A percentile compares a stretch with the other conserved stretches of the same genome.
These are phyloP conservation scores for Poterioochromonas sp. DNA, from an alignment of 352 stramenopile genomes.

Conservation along the genomic window DNA sequence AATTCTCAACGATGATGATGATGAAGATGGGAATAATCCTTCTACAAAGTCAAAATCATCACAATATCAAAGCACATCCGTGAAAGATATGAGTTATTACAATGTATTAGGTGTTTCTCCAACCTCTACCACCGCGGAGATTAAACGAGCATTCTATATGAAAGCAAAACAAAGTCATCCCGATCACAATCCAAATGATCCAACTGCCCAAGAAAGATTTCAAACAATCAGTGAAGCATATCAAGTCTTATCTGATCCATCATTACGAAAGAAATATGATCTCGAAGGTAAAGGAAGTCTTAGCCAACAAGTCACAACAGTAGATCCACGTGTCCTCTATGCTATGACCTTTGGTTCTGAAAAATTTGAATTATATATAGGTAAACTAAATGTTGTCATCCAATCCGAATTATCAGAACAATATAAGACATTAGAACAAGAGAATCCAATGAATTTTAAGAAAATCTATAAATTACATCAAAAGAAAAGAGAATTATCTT, in stretches of 20 bases:
- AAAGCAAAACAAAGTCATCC: constrained; percentile 37
- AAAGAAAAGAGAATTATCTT: constrained; percentile 41
- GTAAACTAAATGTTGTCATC: constrained; percentile 50
- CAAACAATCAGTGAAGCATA: constrained; percentile 28
- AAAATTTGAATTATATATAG: constrained; percentile 60
- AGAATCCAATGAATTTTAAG: too few relatives aligned
- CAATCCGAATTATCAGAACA: neutral
- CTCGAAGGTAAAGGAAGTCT: constrained; percentile 38
- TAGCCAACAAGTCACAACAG: constrained; percentile 4
- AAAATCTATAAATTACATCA: constrained; percentile 44
- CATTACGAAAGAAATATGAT: constrained; percentile 27
- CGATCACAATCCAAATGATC: constrained; percentile 37
- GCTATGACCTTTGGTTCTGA: constrained; percentile 67
- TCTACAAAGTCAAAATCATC: too few relatives aligned
- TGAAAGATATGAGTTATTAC: constrained; percentile 55
- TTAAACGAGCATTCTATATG: constrained; percentile 36
- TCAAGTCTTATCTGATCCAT: constrained; percentile 32
- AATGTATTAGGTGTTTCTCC: constrained; percentile 29
- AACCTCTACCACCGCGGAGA: constrained; percentile 31
- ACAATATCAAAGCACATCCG: too few relatives aligned
- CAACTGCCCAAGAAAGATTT: constrained; percentile 22
- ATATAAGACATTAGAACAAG: too few relatives aligned
- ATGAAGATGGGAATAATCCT: too few relatives aligned
- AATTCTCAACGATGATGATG: too few relatives aligned
- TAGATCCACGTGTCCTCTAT: constrained; percentile 49